Evolutionary conservation across 257 asterid genomes (phyloP), one percentile per base, ranked within the genome.

Genomic region (Salvia rosmarinus): DNA sequence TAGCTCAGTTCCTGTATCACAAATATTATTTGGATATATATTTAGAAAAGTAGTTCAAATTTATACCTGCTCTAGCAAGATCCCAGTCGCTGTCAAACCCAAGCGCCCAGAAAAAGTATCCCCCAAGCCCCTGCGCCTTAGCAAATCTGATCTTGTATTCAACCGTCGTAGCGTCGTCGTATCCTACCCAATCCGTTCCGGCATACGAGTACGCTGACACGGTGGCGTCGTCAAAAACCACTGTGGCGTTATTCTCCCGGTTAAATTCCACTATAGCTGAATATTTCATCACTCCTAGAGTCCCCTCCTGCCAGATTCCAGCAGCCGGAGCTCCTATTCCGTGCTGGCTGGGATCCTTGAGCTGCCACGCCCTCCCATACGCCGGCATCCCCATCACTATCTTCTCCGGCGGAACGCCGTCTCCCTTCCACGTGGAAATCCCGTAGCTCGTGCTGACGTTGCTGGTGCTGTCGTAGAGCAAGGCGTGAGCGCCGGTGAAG

Each of bases 91-190:
- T 83, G 77, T 86, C 86, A 70, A 51, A 78, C 55, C 88, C 92
- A 52, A 90, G 87, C 13, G 86, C 92, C 96, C 95, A 88, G 34
- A 88, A 86, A 76, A 88, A 90, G 74, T 90, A 90, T 0, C 95
- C 95, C 13, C 89, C 95, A 73, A 88, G 87, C 5, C 83, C 85
- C 68, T 82, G 83, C 9, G 68, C 75, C 78, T 88, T 86, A 0
- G 96, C 90, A 73, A 50, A 90, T 77, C 74, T 82, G 5, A 85
- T 60, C 84, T 88, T 90, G 1, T 75, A 6, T 40, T 39, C 12
- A 35, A 83, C 50, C 1, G 96, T 80, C 9, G 14, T 61, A 3
- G 46, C 12, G 25, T 88, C 91, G 59, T 88, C 96, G 50, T 88
- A 90, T 9, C 96, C 95, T 10, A 88, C 72, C 96, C 95, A 90